Base-by-base conservation (phyloP, 2,329 filamentous ascomycete species). In the Chlorencoelia australis region DNA sequence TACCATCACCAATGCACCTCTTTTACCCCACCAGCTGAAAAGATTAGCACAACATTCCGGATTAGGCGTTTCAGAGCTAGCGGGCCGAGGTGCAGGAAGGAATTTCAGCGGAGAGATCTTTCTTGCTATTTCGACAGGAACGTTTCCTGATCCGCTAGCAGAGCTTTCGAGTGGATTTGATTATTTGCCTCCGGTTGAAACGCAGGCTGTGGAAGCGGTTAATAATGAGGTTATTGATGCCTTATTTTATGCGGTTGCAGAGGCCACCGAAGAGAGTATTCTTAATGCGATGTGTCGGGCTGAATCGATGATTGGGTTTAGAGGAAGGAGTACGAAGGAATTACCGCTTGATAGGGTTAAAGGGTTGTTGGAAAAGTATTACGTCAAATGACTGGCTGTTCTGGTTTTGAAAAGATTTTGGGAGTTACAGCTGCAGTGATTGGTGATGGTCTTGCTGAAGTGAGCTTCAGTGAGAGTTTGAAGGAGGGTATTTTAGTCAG, bases 51-150 rank as follows among this genome's bases (percentile, higher is more conserved):
- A 71, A 41, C 68, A 75, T 22, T 75, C 75, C 1, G 75, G 74
- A 0, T 67, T 79, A 1, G 76, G 79, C 0, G 54, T 82, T 1
- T 61, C 69, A 4, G 64, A 45, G 39, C 74, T 78, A 0, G 76
- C 76, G 2, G 73, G 75, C 2, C 71, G 72, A 41, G 76, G 74
- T 0, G 39, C 51, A 1, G 52, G 50, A 3, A 63, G 66, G 28
- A 80, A 79, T 44, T 65, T 65, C 8, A 79, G 73, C 0, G 78
- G 77, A 0, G 77, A 82, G 42, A 72, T 82, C 40, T 79, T 81
- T 51, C 60, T 82, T 2, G 76, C 77, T 4, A 73, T 82, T 41
- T 80, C 74, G 6, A 82, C 76, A 0, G 75, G 63, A 5, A 73
- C 69, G 40, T 48, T 37, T 21, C 39, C 52, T 1, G 36, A 47